Percentiles rank a stretch among this genome's conserved stretches.
Conservation (phyloP, 169 alveolate species). For the Cryptosporidium meleagridis region DNA sequence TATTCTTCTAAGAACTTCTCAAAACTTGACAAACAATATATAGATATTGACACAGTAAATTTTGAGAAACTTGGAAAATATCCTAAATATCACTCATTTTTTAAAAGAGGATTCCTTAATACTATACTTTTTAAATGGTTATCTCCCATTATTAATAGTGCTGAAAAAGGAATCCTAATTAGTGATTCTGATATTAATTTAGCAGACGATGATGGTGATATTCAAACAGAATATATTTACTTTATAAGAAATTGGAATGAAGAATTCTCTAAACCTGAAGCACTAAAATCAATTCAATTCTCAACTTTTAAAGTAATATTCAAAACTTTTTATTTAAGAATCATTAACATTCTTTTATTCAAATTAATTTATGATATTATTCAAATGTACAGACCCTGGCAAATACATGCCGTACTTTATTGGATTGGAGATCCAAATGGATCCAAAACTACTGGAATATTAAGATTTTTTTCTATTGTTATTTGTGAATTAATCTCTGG, state of each 20-base stretch:
- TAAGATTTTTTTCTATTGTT: conserved; percentile 12
- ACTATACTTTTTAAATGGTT: conserved; percentile 54
- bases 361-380: conserved; percentile 24
- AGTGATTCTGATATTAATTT: conserved; percentile 22
- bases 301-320: conserved; percentile 50
- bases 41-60: neutral
- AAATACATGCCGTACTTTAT: conserved; percentile 22
- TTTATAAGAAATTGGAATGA: conserved; percentile 58
- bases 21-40: neutral
- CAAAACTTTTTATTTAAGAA: conserved; percentile 30
- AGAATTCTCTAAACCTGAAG: conserved; percentile 52
- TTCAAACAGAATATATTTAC: conserved; percentile 14
- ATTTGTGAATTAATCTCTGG: conserved; percentile 45
- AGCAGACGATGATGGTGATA: conserved; percentile 56
- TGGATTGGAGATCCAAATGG: conserved; percentile 59
- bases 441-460: conserved; percentile 21
- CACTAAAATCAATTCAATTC: neutral
- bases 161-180: neutral
- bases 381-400: conserved; percentile 50
- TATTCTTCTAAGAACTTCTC: neutral
- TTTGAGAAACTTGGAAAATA: neutral
- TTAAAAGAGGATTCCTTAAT: conserved; percentile 50
- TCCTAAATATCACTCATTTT: conserved; percentile 30
- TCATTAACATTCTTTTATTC: neutral
- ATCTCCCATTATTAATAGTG: conserved; percentile 11